Conservation (phyloP, 129 eudicot genomes). For the Flaveria brownii region DNA sequence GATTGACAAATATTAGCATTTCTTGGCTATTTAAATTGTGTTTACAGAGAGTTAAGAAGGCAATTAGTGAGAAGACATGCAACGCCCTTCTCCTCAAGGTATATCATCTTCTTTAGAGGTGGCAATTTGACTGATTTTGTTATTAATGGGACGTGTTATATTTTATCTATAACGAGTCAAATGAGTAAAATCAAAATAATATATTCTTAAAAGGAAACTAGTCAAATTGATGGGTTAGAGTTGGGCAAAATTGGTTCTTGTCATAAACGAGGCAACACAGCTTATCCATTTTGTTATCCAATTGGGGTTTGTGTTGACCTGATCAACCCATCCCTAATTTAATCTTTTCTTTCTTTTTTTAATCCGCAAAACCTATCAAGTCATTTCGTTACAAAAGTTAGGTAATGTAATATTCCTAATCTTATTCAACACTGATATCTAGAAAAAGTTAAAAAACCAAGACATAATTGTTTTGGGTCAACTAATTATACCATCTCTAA, state of each 20-base stretch:
- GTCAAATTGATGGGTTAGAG: background rate
- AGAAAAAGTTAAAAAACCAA: background rate
- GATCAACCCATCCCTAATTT: background rate
- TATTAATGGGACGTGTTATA: background rate
- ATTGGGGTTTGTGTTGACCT: background rate
- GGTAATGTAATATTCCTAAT: background rate
- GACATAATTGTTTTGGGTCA: background rate
- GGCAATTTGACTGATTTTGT: background rate
- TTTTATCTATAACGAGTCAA: background rate
- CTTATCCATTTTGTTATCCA: background rate
- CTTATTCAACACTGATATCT: background rate
- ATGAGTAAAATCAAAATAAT: background rate
- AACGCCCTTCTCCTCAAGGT: conserved; percentile 99
- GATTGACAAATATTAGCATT: conserved; percentile 10
- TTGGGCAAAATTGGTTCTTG: background rate
- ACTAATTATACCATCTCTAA: background rate
- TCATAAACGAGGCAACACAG: background rate
- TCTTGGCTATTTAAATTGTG: conserved; percentile 17
- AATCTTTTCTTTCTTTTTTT: background rate
- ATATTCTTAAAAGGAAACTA: background rate
- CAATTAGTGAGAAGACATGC: conserved; percentile 76
- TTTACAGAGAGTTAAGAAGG: conserved; percentile 90
- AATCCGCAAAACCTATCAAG: background rate
- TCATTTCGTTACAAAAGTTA: background rate
- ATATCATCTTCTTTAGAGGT: conserved; percentile 14